phyloP scores from a whole-genome alignment of 805 yeast genomes.

The Barnettozyma populi region DNA sequence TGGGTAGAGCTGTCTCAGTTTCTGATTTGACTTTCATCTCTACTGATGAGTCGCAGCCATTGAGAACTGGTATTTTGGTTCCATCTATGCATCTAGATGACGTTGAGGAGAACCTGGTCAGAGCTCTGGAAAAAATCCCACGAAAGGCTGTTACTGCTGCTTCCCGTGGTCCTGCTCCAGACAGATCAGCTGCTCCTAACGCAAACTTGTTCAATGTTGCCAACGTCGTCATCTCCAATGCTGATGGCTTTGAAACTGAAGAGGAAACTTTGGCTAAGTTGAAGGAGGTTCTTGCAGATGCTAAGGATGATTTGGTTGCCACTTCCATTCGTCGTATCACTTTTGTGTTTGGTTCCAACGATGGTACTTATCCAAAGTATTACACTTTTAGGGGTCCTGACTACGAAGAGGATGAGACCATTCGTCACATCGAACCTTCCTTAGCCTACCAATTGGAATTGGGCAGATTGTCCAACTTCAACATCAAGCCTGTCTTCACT shows the following conservation, averaged over 20 bases:
- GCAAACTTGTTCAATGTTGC: constrained; percentile 67
- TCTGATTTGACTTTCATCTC: constrained; percentile 87
- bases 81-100: constrained; percentile 84
- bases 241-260: constrained; percentile 72
- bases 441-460: constrained; percentile 95
- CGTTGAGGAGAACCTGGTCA: constrained; percentile 71
- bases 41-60: constrained; percentile 58
- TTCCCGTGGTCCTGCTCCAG: constrained; percentile 42
- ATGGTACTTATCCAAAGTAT: constrained; percentile 90
- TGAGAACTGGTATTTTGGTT: constrained; percentile 80
- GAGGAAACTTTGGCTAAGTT: constrained; percentile 60
- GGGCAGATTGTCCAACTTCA: constrained; percentile 89
- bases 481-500: constrained; percentile 89
- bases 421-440: constrained; percentile 98
- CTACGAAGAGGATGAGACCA: constrained; percentile 81
- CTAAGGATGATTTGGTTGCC: constrained; percentile 60
- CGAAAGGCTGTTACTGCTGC: constrained; percentile 31
- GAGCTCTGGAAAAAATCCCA: constrained; percentile 71
- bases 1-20: constrained; percentile 87
- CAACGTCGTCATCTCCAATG: constrained; percentile 67
- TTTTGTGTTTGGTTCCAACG: constrained; percentile 76
- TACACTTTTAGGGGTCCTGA: constrained; percentile 90
- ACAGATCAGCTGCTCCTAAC: constrained; percentile 31
- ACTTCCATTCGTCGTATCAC: constrained; percentile 89
- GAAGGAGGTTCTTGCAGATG: constrained; percentile 57